Conservation (phyloP, 2,329 filamentous ascomycete species). For the Ceratocystis albifundus region DNA sequence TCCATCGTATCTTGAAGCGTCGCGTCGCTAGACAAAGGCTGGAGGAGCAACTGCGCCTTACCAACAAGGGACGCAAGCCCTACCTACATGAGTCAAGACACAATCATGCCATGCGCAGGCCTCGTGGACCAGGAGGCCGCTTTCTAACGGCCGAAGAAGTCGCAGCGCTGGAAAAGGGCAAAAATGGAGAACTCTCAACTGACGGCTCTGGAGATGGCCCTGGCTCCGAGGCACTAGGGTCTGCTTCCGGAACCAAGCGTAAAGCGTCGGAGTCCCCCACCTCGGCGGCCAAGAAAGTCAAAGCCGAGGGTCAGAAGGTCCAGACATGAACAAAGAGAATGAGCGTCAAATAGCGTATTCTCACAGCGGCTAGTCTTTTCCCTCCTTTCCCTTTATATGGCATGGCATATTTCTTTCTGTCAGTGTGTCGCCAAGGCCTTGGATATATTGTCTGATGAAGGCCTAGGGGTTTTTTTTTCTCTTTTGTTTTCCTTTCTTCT, state of each 20-base stretch:
- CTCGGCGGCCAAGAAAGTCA: constrained; percentile 46
- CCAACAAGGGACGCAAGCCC: constrained; percentile 89
- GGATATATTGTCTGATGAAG: background rate
- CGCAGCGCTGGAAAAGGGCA: constrained; percentile 41
- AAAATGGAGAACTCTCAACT: constrained; percentile 27
- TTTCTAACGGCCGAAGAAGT: constrained; percentile 97
- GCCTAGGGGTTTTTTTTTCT: constrained; percentile 23
- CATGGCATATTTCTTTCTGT: background rate
- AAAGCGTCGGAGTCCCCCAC: constrained; percentile 44
- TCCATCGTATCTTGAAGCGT: constrained; percentile 90
- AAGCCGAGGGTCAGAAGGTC: constrained; percentile 35
- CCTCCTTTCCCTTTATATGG: background rate
- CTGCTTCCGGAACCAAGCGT: constrained; percentile 42
- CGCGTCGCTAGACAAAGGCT: constrained; percentile 85
- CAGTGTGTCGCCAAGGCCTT: background rate
- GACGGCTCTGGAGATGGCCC: constrained; percentile 24
- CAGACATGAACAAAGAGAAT: constrained; percentile 24
- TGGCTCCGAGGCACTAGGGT: constrained; percentile 26
- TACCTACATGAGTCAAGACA: constrained; percentile 96
- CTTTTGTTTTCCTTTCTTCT: constrained; percentile 21
- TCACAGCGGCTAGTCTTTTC: background rate
- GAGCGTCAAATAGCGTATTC: background rate
- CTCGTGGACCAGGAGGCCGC: constrained; percentile 82
- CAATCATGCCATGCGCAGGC: constrained; percentile 94
- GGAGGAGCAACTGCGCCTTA: constrained; percentile 82